A percentile compares a stretch with the other conserved stretches of the same genome.
phyloP scores from a whole-genome alignment of 1,284 basidiomycete genomes.

The Tremellales sp. region DNA sequence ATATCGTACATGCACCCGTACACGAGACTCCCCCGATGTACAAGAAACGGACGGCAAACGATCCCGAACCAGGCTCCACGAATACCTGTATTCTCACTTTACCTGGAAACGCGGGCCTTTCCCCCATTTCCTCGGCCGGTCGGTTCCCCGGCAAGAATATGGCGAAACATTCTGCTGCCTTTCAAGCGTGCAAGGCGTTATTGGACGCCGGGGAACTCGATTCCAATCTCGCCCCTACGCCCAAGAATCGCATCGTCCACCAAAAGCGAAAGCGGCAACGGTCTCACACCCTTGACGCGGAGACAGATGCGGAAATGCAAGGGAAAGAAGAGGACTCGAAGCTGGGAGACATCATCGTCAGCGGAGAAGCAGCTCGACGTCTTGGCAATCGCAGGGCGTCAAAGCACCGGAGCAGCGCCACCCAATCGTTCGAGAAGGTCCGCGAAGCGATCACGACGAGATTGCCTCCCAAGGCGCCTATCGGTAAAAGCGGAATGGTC shows the following conservation, averaged over 20 bases:
- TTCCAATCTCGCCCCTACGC: conserved; percentile 13
- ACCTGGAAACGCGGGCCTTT: conserved; percentile 1
- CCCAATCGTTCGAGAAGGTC: neutral
- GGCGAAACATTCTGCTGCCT: conserved; percentile 22
- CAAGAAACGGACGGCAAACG: neutral
- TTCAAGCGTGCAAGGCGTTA: conserved; percentile 15
- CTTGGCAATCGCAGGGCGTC: neutral
- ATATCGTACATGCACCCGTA: conserved; percentile 6
- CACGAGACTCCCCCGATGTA: neutral
- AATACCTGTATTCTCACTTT: conserved; percentile 11
- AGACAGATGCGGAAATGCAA: conserved; percentile 1
- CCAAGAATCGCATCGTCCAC: conserved; percentile 1
- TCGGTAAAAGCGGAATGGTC: neutral
- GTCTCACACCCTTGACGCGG: conserved; percentile 2
- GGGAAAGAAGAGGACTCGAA: neutral
- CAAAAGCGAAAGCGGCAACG: conserved; percentile 2
- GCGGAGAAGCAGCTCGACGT: neutral
- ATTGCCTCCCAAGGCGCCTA: neutral
- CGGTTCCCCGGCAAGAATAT: conserved; percentile 8
- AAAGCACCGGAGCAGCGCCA: neutral
- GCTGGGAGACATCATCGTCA: conserved; percentile 1
- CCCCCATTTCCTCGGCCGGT: conserved; percentile 5
- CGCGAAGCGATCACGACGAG: conserved; percentile 3
- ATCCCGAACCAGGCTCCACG: neutral
- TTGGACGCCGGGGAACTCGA: conserved; percentile 22